Conservation (phyloP, 1,139 yeast genomes). For the Suhomyces terraborum region DNA sequence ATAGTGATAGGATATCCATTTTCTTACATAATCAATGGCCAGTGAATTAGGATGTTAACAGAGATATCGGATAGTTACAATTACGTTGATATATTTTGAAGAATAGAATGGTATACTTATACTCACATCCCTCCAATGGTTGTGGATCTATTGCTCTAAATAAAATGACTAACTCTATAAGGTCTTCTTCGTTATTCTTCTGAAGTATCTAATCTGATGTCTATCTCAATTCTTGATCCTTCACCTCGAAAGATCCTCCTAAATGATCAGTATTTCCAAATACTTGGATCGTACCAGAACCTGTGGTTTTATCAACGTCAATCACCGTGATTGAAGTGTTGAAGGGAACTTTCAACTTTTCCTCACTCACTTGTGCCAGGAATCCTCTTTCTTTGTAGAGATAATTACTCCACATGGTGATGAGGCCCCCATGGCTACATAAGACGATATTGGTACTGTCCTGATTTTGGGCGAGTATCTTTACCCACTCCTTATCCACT, state of each 20-base stretch:
- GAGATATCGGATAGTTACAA: too few relatives aligned
- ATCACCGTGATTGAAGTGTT: constrained; percentile 73
- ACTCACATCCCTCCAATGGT: too few relatives aligned
- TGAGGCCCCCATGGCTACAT: constrained; percentile 88
- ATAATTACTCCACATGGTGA: constrained; percentile 58
- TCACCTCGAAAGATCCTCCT: constrained; percentile 57
- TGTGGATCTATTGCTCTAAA: not conserved
- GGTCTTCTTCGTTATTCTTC: too few relatives aligned
- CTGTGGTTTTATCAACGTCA: constrained; percentile 47
- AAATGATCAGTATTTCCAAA: constrained; percentile 68
- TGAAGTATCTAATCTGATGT: too few relatives aligned
- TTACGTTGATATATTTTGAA: too few relatives aligned
- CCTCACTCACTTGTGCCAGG: constrained; percentile 36
- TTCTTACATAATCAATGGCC: not conserved
- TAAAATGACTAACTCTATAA: too few relatives aligned
- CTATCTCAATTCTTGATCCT: constrained; percentile 46
- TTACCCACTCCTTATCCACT: constrained; percentile 50
- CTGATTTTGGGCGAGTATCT: constrained; percentile 41
- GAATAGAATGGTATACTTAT: too few relatives aligned
- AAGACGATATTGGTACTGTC: constrained; percentile 54
- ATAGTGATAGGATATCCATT: not conserved
- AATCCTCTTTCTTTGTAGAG: constrained; percentile 41
- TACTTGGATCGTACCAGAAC: constrained; percentile 44
- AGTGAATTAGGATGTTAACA: too few relatives aligned
- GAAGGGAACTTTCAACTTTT: constrained; percentile 60